A percentile compares a stretch with the other conserved stretches of the same genome.
Conservation (phyloP, 2,329 filamentous ascomycete species). For the Cytospora piceicola region DNA sequence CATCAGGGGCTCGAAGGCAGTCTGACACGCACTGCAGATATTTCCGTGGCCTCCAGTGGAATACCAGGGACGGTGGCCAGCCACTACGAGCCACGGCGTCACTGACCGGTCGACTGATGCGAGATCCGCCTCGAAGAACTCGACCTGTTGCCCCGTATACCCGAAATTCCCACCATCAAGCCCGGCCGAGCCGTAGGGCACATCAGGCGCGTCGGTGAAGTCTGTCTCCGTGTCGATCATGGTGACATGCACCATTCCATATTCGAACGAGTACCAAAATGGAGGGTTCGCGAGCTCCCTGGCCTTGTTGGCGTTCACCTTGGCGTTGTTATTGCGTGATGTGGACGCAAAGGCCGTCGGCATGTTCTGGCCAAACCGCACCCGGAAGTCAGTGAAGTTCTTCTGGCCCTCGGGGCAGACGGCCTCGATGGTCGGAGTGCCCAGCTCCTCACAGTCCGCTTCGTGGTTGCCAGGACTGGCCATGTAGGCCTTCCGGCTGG, state of each 20-base stretch:
- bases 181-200: constrained; percentile 43
- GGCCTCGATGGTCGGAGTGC: constrained; percentile 17
- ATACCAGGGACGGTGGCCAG: constrained; percentile 54
- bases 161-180: constrained; percentile 57
- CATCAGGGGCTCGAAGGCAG: constrained; percentile 57
- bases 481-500: constrained; percentile 60
- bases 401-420: constrained; percentile 57
- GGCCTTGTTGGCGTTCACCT: constrained; percentile 50
- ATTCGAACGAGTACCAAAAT: constrained; percentile 65
- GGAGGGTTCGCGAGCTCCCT: constrained; percentile 51
- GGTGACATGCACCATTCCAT: constrained; percentile 58
- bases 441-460: constrained; percentile 53
- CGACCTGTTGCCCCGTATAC: constrained; percentile 51
- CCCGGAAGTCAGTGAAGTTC: constrained; percentile 65
- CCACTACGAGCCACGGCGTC: constrained; percentile 56
- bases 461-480: constrained; percentile 63
- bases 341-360: constrained; percentile 54
- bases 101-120: constrained; percentile 58
- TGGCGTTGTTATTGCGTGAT: constrained; percentile 47
- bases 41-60: constrained; percentile 39
- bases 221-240: constrained; percentile 64
- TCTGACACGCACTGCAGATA: constrained; percentile 51
- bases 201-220: constrained; percentile 54
- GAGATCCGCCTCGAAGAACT: constrained; percentile 59
- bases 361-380: constrained; percentile 57